Percentiles rank a stretch among this genome's conserved stretches.
Evolutionary conservation across 306 rosid genomes (phyloP).

Genomic region (Benincasa hispida): DNA sequence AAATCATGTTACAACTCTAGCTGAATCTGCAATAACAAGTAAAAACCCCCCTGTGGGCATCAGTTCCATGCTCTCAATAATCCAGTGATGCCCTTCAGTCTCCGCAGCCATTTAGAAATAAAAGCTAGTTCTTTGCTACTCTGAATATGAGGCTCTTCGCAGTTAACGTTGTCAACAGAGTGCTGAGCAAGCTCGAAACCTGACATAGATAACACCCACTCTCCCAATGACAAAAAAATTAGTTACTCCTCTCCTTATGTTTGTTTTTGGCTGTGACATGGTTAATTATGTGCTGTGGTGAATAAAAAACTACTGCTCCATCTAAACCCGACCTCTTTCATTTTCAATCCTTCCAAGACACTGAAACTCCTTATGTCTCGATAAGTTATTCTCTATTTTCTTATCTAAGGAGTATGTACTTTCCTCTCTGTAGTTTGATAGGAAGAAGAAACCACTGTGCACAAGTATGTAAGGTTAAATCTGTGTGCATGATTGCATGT

Average conservation of each 20-base stretch:
- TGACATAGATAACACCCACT: too few species aligned
- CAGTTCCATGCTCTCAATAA: neutral
- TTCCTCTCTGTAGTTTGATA: neutral
- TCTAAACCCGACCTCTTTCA: too few species aligned
- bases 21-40: neutral
- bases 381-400: too few species aligned
- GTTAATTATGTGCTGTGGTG: neutral
- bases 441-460: neutral
- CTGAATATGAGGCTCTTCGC: neutral
- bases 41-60: neutral
- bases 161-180: too few species aligned
- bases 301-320: neutral
- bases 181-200: too few species aligned
- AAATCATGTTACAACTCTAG: neutral
- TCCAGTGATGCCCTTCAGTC: neutral
- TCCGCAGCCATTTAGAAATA: neutral
- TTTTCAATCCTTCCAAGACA: too few species aligned
- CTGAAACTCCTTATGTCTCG: too few species aligned
- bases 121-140: neutral
- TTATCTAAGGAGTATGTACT: neutral
- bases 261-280: neutral
- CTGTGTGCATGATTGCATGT: too few species aligned
- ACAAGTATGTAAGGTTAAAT: neutral
- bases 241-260: neutral
- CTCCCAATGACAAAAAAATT: too few species aligned